These are phyloP conservation scores for Glycine latifolia DNA, from an alignment of 306 rosid genomes.

Conservation along the genomic window DNA sequence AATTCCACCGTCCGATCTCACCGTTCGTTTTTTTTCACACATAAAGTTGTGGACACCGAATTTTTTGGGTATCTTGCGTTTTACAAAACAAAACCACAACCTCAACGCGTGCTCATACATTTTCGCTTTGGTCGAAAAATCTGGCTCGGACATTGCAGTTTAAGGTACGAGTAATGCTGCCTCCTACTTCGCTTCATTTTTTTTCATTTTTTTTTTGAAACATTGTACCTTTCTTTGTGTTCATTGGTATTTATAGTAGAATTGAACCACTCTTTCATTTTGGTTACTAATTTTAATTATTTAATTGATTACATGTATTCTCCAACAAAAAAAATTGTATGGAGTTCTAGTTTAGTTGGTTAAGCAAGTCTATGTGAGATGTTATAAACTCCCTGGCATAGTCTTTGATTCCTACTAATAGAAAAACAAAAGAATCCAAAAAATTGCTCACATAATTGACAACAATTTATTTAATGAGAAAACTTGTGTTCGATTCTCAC, in stretches of 20 bases:
- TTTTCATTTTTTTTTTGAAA: too few species aligned
- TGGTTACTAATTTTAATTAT: background rate
- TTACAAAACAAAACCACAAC: background rate
- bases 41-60: background rate
- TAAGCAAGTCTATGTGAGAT: too few species aligned
- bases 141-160: conserved; percentile 9
- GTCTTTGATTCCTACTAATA: too few species aligned
- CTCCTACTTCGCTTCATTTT: background rate
- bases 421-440: too few species aligned
- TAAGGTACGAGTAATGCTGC: background rate
- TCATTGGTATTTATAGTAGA: background rate
- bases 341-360: too few species aligned
- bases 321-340: background rate
- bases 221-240: background rate
- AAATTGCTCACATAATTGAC: too few species aligned
- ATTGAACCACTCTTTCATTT: background rate
- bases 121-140: background rate
- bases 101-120: background rate
- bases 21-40: background rate
- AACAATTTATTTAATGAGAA: too few species aligned
- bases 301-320: background rate
- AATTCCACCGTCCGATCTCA: background rate
- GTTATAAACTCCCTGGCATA: too few species aligned
- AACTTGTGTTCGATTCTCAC: too few species aligned
- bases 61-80: background rate